A percentile compares a stretch with the other conserved stretches of the same genome.
Conservation (phyloP, 768 basidiomycete genomes). For the Rhizopogon roseolus region DNA sequence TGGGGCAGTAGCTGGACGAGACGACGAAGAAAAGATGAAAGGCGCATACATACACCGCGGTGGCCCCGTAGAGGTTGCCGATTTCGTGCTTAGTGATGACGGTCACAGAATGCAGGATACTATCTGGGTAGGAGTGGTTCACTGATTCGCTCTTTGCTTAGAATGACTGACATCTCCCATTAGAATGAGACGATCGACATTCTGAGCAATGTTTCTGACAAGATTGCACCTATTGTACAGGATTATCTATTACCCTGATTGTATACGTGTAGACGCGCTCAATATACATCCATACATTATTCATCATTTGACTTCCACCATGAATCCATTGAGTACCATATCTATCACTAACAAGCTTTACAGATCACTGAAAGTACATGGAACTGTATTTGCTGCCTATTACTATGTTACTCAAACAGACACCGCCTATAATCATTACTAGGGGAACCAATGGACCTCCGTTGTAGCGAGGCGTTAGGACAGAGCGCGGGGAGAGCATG, state of each 20-base stretch:
- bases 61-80: constrained; percentile 21
- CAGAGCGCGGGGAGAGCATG: no score
- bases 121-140: constrained; percentile 27
- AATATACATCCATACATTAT: no score
- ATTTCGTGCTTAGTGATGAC: constrained; percentile 27
- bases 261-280: not conserved
- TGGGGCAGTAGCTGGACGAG: constrained; percentile 20
- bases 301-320: no score
- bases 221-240: constrained; percentile 10
- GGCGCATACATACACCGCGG: constrained; percentile 13
- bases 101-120: constrained; percentile 24
- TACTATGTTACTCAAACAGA: no score
- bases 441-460: no score
- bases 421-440: no score
- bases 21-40: constrained; percentile 16
- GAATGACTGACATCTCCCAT: no score
- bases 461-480: no score
- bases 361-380: no score
- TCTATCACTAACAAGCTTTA: no score
- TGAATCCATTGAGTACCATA: no score
- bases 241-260: constrained; percentile 4
- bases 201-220: constrained; percentile 8
- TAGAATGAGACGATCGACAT: constrained; percentile 19
- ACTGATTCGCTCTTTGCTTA: not conserved
- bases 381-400: no score